A percentile compares a stretch with the other conserved stretches of the same genome.
These are phyloP conservation scores for Eruca vesicaria DNA, from an alignment of 441 rosid genomes.

Conservation along the genomic window DNA sequence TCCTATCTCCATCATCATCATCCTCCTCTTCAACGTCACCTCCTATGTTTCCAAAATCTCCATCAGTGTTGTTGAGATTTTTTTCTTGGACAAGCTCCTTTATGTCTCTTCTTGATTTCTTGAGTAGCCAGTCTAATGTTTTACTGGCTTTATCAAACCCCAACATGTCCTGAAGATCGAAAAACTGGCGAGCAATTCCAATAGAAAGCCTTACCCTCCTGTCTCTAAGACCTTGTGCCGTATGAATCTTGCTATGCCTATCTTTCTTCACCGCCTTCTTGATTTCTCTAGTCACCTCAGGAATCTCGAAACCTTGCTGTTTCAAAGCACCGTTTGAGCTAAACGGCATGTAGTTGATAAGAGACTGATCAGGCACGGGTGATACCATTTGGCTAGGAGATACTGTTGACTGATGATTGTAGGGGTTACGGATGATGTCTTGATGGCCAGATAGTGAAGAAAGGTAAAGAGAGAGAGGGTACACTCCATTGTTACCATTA, in stretches of 20 bases:
- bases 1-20: slow-evolving; percentile 26
- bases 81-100: slow-evolving; percentile 39
- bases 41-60: background rate
- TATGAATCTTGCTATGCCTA: slow-evolving; percentile 73
- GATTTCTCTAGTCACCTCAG: slow-evolving; percentile 18
- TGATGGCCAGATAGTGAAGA: slow-evolving; percentile 28
- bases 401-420: slow-evolving; percentile 18
- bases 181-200: slow-evolving; percentile 62
- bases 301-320: slow-evolving; percentile 14
- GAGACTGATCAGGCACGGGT: slow-evolving; percentile 27
- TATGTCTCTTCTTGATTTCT: slow-evolving; percentile 60
- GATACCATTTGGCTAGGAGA: slow-evolving; percentile 23
- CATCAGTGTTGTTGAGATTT: slow-evolving; percentile 11
- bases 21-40: background rate
- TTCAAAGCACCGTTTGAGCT: slow-evolving; percentile 15
- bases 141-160: slow-evolving; percentile 81
- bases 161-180: slow-evolving; percentile 78
- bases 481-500: slow-evolving; percentile 10
- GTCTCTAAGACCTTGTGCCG: slow-evolving; percentile 76
- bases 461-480: slow-evolving; percentile 33
- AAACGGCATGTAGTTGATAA: slow-evolving; percentile 24
- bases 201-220: slow-evolving; percentile 83
- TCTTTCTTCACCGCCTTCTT: slow-evolving; percentile 54
- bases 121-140: slow-evolving; percentile 78
- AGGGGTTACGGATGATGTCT: slow-evolving; percentile 18